Percentiles rank a stretch among this genome's conserved stretches.
phyloP scores from a whole-genome alignment of 257 asterid species.

The Przewalskia tangutica region DNA sequence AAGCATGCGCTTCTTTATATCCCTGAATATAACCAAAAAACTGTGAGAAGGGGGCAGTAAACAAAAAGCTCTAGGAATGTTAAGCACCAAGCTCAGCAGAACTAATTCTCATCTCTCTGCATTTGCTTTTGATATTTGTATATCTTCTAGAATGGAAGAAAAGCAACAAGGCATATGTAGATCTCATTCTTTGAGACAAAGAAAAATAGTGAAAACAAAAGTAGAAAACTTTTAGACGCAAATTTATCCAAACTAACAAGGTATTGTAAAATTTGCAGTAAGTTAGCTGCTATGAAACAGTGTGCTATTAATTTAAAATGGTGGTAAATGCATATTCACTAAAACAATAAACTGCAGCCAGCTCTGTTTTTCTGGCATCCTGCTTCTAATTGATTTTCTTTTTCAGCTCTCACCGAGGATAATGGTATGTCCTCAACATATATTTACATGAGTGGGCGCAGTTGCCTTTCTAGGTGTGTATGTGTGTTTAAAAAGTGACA shows the following conservation, averaged over 20 bases:
- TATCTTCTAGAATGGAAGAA: background rate
- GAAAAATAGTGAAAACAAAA: background rate
- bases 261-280: background rate
- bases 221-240: background rate
- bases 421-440: background rate
- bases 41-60: background rate
- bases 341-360: background rate
- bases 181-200: background rate
- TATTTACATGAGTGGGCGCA: background rate
- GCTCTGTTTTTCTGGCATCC: background rate
- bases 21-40: conserved; percentile 42
- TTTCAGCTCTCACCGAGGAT: background rate
- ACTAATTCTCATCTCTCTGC: conserved; percentile 6
- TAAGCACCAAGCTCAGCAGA: background rate
- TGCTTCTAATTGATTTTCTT: conserved; percentile 2
- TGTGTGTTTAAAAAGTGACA: background rate
- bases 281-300: background rate
- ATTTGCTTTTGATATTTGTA: background rate
- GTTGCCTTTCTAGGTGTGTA: background rate
- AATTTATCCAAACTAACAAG: background rate
- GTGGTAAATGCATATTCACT: background rate
- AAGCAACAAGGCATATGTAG: background rate
- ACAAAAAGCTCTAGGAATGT: background rate
- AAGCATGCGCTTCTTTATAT: conserved; percentile 48
- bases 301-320: background rate